Evolutionary conservation across 352 stramenopile species (phyloP).

Genomic region (Achlya hypogyna): DNA sequence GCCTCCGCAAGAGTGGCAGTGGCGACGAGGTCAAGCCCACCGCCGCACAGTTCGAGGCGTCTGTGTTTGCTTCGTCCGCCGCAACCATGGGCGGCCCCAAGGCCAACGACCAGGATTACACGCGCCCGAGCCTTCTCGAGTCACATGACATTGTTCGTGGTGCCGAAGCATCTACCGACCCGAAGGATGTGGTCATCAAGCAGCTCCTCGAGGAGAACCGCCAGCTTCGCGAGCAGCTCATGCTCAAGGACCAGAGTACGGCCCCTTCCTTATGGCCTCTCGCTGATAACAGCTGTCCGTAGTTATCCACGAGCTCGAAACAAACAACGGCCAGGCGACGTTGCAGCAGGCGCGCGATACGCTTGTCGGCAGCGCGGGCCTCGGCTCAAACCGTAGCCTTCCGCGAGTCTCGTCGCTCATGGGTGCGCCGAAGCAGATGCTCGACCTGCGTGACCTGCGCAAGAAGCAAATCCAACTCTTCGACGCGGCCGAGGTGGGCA

Average conservation of each 20-base stretch:
- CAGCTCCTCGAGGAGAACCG: slow-evolving; percentile 77
- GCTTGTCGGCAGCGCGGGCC: background rate
- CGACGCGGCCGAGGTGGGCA: slow-evolving; percentile 73
- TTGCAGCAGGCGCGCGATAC: background rate
- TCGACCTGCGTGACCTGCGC: slow-evolving; percentile 76
- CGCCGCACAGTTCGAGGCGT: slow-evolving; percentile 7
- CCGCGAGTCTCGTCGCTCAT: background rate
- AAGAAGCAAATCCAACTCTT: slow-evolving; percentile 87
- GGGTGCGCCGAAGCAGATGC: slow-evolving; percentile 55
- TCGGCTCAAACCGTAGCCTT: background rate
- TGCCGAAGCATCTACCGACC: slow-evolving; percentile 67
- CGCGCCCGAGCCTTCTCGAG: slow-evolving; percentile 68
- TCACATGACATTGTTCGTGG: slow-evolving; percentile 78
- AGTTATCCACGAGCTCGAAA: slow-evolving; percentile 77
- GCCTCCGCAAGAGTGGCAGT: slow-evolving; percentile 32
- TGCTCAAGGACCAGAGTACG: slow-evolving; percentile 56
- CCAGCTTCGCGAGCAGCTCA: slow-evolving; percentile 61
- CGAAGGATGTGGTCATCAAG: slow-evolving; percentile 82
- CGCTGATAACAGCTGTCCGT: background rate
- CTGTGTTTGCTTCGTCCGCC: slow-evolving; percentile 19
- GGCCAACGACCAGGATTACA: slow-evolving; percentile 55
- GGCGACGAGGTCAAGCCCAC: slow-evolving; percentile 40
- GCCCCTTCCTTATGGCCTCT: background rate
- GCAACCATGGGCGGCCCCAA: slow-evolving; percentile 25
- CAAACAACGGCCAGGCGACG: slow-evolving; percentile 25